These are phyloP conservation scores for Stramenopiles sp. DNA, from an alignment of 352 stramenopile species.

Conservation along the genomic window DNA sequence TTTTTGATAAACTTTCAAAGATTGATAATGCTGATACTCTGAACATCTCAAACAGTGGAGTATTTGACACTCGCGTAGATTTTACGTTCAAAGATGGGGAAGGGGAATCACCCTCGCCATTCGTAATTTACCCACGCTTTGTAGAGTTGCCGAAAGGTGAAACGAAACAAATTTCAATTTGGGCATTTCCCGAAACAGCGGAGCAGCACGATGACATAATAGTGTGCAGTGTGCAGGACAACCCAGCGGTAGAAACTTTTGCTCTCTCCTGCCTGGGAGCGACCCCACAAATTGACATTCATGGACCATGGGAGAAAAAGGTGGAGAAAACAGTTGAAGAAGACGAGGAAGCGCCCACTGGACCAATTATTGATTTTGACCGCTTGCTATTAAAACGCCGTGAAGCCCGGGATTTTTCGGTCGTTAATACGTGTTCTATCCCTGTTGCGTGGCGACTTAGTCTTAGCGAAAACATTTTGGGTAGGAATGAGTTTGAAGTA, in stretches of 20 bases:
- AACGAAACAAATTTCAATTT: conserved; percentile 67
- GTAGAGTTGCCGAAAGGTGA: conserved; percentile 61
- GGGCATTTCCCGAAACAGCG: conserved; percentile 49
- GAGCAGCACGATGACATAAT: conserved; percentile 46
- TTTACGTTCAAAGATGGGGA: conserved; percentile 8
- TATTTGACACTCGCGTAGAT: background rate
- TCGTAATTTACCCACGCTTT: conserved; percentile 42
- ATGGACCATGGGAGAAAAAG: conserved; percentile 56
- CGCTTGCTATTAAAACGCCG: conserved; percentile 58
- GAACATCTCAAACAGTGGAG: background rate
- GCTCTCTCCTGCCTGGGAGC: conserved; percentile 57
- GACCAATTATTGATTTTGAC: conserved; percentile 60
- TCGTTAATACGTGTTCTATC: conserved; percentile 56
- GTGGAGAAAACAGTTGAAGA: conserved; percentile 20
- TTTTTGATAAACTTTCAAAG: conserved; percentile 4
- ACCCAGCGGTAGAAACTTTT: conserved; percentile 63
- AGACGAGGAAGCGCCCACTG: conserved; percentile 6
- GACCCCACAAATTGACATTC: conserved; percentile 42
- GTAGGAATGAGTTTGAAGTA: conserved; percentile 25
- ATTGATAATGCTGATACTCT: background rate
- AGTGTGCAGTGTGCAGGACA: conserved; percentile 66
- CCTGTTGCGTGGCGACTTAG: conserved; percentile 43
- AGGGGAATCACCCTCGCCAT: conserved; percentile 23
- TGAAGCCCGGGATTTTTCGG: conserved; percentile 57
- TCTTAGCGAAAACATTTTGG: conserved; percentile 13